Conservation (phyloP, 352 stramenopile genomes). For the Thraustochytrium sp. region DNA sequence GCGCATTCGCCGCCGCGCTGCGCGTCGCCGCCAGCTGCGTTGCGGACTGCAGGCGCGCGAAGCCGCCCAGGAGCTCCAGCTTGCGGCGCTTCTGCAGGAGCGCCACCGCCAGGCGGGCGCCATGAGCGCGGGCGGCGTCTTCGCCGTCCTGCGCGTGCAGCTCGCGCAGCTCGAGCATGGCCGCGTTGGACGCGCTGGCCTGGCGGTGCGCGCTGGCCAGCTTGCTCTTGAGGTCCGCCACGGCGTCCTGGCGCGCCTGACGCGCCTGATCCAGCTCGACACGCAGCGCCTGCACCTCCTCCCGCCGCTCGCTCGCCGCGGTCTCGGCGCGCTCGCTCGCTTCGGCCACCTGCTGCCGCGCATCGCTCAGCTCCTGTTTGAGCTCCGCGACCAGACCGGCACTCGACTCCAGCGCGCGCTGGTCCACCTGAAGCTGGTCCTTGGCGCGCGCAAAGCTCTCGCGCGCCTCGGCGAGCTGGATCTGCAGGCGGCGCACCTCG, state of each 20-base stretch:
- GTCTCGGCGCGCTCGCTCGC: not conserved
- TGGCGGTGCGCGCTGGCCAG: not conserved
- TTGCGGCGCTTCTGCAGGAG: not conserved
- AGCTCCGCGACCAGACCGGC: not conserved
- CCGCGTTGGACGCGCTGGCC: not conserved
- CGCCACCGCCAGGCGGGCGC: not conserved
- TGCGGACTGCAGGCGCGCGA: not conserved
- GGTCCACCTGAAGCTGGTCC: constrained; percentile 26
- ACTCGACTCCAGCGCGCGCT: not conserved
- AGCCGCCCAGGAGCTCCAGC: not conserved
- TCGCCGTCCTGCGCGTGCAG: not conserved
- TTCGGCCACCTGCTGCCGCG: not conserved
- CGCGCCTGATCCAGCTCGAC: not conserved
- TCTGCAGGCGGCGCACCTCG: not conserved
- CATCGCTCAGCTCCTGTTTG: not conserved
- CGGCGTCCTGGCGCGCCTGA: not conserved
- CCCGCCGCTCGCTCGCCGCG: not conserved
- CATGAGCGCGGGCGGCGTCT: not conserved
- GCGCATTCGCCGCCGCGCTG: not conserved
- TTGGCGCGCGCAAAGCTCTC: not conserved
- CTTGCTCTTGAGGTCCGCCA: not conserved
- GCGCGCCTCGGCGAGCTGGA: not conserved
- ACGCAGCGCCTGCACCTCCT: not conserved
- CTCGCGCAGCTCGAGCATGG: constrained; percentile 18
- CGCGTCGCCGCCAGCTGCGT: not conserved